These are phyloP conservation scores for Xylaria sp. DNA, from an alignment of 2,329 filamentous ascomycete genomes.

Conservation along the genomic window DNA sequence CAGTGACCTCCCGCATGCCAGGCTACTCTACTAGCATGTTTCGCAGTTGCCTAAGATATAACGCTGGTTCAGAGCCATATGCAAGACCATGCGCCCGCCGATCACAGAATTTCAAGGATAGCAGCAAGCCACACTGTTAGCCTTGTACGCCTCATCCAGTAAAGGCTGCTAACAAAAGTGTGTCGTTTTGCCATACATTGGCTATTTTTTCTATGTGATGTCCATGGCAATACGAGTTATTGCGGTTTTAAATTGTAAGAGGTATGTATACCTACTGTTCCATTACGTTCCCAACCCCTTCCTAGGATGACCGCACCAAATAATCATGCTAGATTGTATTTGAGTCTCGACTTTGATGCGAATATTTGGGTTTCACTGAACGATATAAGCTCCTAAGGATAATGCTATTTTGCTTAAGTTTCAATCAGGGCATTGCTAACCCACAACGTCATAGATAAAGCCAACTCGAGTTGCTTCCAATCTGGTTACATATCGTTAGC, in stretches of 20 bases:
- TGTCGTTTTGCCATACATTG: neutral
- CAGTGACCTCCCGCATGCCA: neutral
- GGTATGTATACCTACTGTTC: slow-evolving; percentile 11
- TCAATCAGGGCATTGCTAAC: slow-evolving; percentile 1
- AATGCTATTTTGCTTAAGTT: neutral
- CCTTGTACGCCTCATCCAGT: neutral
- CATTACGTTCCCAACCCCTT: slow-evolving; percentile 25
- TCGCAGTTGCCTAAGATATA: neutral
- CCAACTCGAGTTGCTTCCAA: neutral
- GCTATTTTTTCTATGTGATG: slow-evolving; percentile 1
- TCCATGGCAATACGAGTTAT: neutral
- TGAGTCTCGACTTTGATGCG: slow-evolving; percentile 53
- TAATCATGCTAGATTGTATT: slow-evolving; percentile 62
- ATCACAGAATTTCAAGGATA: neutral
- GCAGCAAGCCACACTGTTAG: neutral
- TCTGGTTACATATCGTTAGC: no score
- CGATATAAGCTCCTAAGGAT: slow-evolving; percentile 1
- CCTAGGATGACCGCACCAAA: slow-evolving; percentile 55
- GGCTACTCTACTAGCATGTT: slow-evolving; percentile 7
- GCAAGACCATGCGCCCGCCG: neutral
- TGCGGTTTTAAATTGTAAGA: neutral
- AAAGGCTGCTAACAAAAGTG: neutral
- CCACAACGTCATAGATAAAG: slow-evolving; percentile 8
- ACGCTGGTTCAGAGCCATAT: neutral
- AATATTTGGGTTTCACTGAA: slow-evolving; percentile 48